Conservation (phyloP, 2,329 filamentous ascomycete species). For the Colletotrichum nymphaeae region DNA sequence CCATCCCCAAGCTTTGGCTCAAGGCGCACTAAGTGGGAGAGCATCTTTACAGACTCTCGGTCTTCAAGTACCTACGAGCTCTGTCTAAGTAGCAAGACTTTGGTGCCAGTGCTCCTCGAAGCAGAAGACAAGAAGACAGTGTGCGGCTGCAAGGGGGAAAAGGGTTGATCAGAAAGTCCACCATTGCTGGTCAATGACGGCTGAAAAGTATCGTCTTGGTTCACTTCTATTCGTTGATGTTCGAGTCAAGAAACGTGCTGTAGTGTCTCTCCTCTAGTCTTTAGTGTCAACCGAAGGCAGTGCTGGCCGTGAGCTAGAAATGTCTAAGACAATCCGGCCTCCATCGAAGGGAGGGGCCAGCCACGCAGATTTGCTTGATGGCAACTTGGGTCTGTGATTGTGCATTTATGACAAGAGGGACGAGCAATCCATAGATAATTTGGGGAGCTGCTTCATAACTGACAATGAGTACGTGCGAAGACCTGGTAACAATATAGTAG, state of each 20-base stretch:
- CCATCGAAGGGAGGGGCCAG: background rate
- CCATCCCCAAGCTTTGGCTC: background rate
- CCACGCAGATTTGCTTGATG: constrained; percentile 3
- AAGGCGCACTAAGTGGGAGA: background rate
- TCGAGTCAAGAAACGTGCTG: background rate
- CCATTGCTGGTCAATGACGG: background rate
- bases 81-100: background rate
- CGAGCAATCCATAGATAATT: background rate
- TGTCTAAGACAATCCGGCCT: background rate
- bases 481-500: background rate
- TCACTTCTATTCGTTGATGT: background rate
- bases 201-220: background rate
- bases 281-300: background rate
- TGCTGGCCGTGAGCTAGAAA: background rate
- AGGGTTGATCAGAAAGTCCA: background rate
- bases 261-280: background rate
- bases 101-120: background rate
- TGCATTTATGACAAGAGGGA: background rate
- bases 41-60: background rate
- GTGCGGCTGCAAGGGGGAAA: background rate
- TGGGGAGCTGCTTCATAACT: background rate
- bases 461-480: background rate
- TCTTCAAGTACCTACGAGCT: background rate
- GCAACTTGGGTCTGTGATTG: background rate
- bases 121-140: background rate